phyloP scores from a whole-genome alignment of 345 rosid species.

The Erucastrum elatum region DNA sequence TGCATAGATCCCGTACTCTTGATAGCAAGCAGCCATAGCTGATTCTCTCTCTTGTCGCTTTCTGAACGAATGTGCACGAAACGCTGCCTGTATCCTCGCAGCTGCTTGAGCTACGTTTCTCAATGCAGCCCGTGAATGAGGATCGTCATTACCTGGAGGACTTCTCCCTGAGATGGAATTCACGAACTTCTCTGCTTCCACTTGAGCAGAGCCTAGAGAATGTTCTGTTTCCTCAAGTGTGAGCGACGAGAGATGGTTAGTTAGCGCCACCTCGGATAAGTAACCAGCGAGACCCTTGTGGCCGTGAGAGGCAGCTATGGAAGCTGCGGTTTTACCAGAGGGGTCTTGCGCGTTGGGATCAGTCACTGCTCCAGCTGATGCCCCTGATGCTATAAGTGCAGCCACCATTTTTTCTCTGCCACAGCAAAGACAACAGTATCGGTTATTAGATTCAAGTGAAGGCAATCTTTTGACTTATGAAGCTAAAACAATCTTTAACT shows the following conservation, averaged over 20 bases:
- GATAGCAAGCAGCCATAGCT: conserved; percentile 40
- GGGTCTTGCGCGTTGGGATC: conserved; percentile 82
- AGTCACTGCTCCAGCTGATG: conserved; percentile 94
- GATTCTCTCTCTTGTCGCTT: conserved; percentile 52
- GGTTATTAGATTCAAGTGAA: background rate
- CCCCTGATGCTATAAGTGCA: conserved; percentile 84
- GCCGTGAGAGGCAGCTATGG: conserved; percentile 69
- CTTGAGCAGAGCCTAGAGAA: conserved; percentile 67
- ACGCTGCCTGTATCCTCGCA: conserved; percentile 90
- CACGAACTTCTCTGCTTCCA: conserved; percentile 71
- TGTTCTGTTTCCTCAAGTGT: conserved; percentile 75
- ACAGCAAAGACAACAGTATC: conserved; percentile 15
- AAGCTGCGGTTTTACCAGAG: conserved; percentile 77
- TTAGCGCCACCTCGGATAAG: conserved; percentile 85
- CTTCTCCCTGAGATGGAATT: conserved; percentile 48
- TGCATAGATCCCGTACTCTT: conserved; percentile 61
- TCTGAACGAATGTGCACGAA: conserved; percentile 92
- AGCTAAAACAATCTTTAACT: background rate
- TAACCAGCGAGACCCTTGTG: conserved; percentile 96
- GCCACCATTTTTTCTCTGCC: conserved; percentile 94
- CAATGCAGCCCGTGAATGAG: conserved; percentile 77
- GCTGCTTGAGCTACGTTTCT: conserved; percentile 93
- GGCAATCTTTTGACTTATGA: background rate
- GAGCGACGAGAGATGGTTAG: conserved; percentile 92
- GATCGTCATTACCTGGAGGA: conserved; percentile 12